Evolutionary conservation across 208 protist genomes (phyloP), one percentile per base, ranked within the genome.

Genomic region (Porcisia deanei): DNA sequence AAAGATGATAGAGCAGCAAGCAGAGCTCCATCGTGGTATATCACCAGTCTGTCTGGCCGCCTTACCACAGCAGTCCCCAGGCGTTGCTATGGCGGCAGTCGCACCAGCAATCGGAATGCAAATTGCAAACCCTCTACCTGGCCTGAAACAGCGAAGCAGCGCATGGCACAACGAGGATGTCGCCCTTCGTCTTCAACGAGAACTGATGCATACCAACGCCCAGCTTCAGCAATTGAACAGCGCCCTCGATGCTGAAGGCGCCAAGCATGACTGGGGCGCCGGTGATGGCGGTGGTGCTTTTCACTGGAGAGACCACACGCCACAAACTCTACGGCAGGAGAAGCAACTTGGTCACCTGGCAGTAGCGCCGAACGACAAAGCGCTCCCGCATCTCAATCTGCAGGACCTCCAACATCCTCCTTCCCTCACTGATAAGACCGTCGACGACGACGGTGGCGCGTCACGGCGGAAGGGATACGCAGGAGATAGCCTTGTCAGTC

Each of bases 1-100:
- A n/a, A 82, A 73, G 47, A 67, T 89, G 9, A 43, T 85, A 22
- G 79, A 80, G n/a, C 61, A 79, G 71, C 74, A 85, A 34, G 60
- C 63, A 5, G 76, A 80, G n/a, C 75, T 83, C 14, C 39, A 77
- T 14, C 75, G 59, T 6, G 59, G 63, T 1, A 57, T 84, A 22
- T 41, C 67, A 9, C 75, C 79, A 34, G 25, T 55, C 14, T 57
- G 37, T n/a, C 53, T 60, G 30, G 75, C 79, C 25, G 82, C 77
- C 7, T 61, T 80, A 4, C 80, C 74, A 39, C 41, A 57, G 66
- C 41, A 39, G 45, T 43, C 73, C n/a, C 20, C 81, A 9, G 64
- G 54, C 59, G 73, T 52, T 14, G 47, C 8, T 52, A 12, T 52
- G 47, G 10, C 37, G 14, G 60, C 70, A 39, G 53, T 37, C 10